Evolutionary conservation across 148 eudicot genomes (phyloP).

Genomic region (Cornus suecica): DNA sequence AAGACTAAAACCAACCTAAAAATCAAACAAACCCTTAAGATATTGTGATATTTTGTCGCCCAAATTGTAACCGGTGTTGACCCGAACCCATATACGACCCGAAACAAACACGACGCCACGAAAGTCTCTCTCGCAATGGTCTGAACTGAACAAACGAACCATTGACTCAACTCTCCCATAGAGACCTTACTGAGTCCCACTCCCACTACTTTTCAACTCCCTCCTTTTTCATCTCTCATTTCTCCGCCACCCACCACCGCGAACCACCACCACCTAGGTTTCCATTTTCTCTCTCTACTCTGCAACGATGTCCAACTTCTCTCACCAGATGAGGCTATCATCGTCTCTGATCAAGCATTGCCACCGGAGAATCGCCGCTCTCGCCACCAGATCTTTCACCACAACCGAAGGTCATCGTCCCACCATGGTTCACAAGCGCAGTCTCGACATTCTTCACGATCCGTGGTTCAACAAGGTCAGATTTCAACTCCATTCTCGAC

Average conservation of each 20-base stretch:
- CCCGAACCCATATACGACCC: no score
- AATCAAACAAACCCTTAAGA: no score
- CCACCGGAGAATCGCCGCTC: slow-evolving; percentile 28
- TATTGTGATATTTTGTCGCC: no score
- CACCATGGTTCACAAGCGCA: slow-evolving; percentile 76
- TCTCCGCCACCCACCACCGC: not conserved
- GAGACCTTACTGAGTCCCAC: no score
- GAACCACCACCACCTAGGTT: not conserved
- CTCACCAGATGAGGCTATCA: slow-evolving; percentile 42
- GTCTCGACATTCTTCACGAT: slow-evolving; percentile 95
- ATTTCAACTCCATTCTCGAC: not conserved
- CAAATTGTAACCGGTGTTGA: no score
- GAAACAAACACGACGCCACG: no score
- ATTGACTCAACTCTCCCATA: no score
- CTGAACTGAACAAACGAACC: no score
- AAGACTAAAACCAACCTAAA: no score
- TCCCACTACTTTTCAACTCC: no score
- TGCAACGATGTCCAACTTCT: slow-evolving; percentile 28
- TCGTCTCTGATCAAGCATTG: slow-evolving; percentile 53
- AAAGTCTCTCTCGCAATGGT: no score
- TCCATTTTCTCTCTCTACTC: not conserved
- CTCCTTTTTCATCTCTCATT: not conserved
- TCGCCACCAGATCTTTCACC: slow-evolving; percentile 52
- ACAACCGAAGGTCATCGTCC: slow-evolving; percentile 95
- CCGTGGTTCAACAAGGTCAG: slow-evolving; percentile 95